Percentiles rank a stretch among this genome's conserved stretches.
phyloP scores from a whole-genome alignment of 352 stramenopile species.

The Pythium coloratum region DNA sequence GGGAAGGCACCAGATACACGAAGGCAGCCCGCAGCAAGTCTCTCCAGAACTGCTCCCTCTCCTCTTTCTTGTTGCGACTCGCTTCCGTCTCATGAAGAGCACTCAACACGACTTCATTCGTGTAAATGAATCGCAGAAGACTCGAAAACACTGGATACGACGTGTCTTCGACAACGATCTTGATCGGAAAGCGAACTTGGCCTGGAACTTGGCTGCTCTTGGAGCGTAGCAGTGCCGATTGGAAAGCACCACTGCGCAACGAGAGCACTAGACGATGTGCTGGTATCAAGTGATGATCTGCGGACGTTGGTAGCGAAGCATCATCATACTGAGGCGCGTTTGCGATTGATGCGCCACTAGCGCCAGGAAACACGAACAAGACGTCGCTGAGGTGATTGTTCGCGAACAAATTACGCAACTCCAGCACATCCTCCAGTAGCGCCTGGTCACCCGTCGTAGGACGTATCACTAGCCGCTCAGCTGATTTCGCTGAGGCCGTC shows the following conservation, averaged over 20 bases:
- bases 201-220: constrained; percentile 68
- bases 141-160: constrained; percentile 68
- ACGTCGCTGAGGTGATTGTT: constrained; percentile 81
- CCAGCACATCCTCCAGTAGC: constrained; percentile 51
- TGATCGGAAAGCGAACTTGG: constrained; percentile 76
- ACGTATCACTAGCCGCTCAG: neutral
- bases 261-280: constrained; percentile 75
- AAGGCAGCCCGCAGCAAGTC: constrained; percentile 68
- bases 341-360: neutral
- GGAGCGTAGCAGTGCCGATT: constrained; percentile 53
- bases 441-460: constrained; percentile 20
- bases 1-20: constrained; percentile 67
- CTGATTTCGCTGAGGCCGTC: neutral
- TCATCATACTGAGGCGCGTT: neutral
- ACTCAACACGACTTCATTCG: constrained; percentile 49
- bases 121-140: constrained; percentile 76
- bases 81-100: neutral
- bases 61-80: constrained; percentile 20
- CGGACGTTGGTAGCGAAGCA: neutral
- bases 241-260: constrained; percentile 73
- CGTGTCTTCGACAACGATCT: constrained; percentile 84
- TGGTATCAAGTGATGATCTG: constrained; percentile 56
- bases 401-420: constrained; percentile 57
- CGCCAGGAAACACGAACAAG: constrained; percentile 64
- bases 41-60: constrained; percentile 60